Evolutionary conservation across 495 filamentous ascomycete species (phyloP), one percentile per base, ranked within the genome.

Genomic region (Hypoxylon subgilvum): DNA sequence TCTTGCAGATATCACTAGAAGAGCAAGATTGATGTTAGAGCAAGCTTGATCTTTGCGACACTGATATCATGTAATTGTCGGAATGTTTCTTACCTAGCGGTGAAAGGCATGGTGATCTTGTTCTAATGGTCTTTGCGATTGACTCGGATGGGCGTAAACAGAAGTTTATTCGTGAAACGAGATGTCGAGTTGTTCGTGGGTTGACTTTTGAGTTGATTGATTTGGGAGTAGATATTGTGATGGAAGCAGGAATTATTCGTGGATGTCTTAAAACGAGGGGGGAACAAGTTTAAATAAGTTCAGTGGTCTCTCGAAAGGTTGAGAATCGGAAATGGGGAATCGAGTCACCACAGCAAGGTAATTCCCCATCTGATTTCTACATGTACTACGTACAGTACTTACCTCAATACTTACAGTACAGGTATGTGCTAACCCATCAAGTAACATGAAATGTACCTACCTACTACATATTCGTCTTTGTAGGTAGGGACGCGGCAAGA

Each of bases 1-100:
- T 90, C 80, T 93, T 92, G 87, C 86, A 87, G 79, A 92, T 89
- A 66, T 93, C 89, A 72, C 88, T 91, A 67, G 23, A 34, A 25
- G 44, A n/a, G 43, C 45, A 6, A 51, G 57, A n/a, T n/a, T n/a
- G n/a, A n/a, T n/a, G n/a, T n/a, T 51, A 28, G 16, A 16, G 3
- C 19, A 6, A 23, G 13, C 25, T 54, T 32, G 8, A 9, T 34
- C n/a, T 34, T 12, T 3, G 31, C 16, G 46, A 35, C 21, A 52
- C 23, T 2, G 45, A 32, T 27, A 44, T 44, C 18, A 28, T 1
- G n/a, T 12, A 49, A n/a, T 17, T 4, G 38, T 16, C n/a, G 22
- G 42, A 38, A 13, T 35, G 6, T 25, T 39, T 25, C 75, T 59
- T 75, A 82, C 79, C 79, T 82, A 52, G 75, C 79, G 43, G 80